Conservation (phyloP, 495 filamentous ascomycete species). For the Letharia columbiana region DNA sequence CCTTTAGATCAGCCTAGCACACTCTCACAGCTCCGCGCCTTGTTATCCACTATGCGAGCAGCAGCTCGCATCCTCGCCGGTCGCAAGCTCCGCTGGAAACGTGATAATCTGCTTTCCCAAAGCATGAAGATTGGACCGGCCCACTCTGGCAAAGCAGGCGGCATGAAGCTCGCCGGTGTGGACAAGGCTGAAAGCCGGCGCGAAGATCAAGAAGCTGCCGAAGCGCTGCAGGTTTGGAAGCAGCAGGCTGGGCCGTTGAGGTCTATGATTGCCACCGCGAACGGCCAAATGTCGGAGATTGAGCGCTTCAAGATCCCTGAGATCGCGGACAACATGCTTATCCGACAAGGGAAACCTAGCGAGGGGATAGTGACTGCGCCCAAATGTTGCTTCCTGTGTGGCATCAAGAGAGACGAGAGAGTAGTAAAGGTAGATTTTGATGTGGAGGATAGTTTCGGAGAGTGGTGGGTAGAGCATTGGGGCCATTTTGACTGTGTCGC, state of each 20-base stretch:
- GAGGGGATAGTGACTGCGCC: slow-evolving; percentile 61
- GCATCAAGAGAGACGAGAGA: slow-evolving; percentile 77
- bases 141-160: slow-evolving; percentile 48
- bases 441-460: slow-evolving; percentile 82
- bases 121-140: slow-evolving; percentile 77
- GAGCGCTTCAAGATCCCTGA: slow-evolving; percentile 53
- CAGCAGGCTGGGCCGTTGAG: slow-evolving; percentile 51
- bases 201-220: slow-evolving; percentile 80
- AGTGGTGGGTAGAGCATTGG: slow-evolving; percentile 95
- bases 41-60: slow-evolving; percentile 53
- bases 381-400: slow-evolving; percentile 80
- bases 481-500: slow-evolving; percentile 68
- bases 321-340: slow-evolving; percentile 51
- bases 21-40: slow-evolving; percentile 32
- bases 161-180: slow-evolving; percentile 83
- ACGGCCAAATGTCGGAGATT: slow-evolving; percentile 31
- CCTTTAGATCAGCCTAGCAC: background rate
- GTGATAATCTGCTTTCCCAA: slow-evolving; percentile 76
- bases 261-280: slow-evolving; percentile 20
- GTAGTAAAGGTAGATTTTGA: slow-evolving; percentile 63
- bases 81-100: slow-evolving; percentile 79
- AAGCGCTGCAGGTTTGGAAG: slow-evolving; percentile 67
- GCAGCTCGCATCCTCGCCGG: slow-evolving; percentile 77
- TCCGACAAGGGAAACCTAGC: slow-evolving; percentile 46
- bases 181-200: slow-evolving; percentile 70